phyloP scores from a whole-genome alignment of 2,329 filamentous ascomycete species.

The Ceratocystis variospora region DNA sequence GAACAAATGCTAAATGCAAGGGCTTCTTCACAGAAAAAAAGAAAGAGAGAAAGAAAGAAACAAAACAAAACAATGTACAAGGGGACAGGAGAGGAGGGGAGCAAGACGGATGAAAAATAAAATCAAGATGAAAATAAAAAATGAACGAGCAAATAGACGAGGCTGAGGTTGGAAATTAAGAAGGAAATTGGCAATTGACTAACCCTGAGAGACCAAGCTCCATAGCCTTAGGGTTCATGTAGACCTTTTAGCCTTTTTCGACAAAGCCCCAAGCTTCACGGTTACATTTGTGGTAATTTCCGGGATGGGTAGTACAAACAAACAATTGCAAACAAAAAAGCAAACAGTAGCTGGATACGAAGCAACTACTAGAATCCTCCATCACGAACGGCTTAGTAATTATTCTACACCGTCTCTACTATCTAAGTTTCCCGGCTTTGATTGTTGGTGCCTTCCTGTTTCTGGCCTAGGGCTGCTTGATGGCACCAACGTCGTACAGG shows the following conservation, averaged over 20 bases:
- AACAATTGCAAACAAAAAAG: too few relatives aligned
- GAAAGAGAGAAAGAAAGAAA: neutral
- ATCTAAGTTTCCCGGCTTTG: too few relatives aligned
- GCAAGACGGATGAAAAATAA: neutral
- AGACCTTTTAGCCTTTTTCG: neutral
- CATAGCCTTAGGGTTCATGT: neutral
- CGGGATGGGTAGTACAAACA: too few relatives aligned
- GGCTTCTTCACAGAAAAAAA: neutral
- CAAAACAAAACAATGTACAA: neutral
- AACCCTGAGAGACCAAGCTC: neutral
- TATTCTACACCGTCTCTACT: too few relatives aligned
- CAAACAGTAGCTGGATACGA: too few relatives aligned
- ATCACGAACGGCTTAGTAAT: too few relatives aligned
- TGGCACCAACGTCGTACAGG: too few relatives aligned
- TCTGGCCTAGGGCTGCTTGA: too few relatives aligned
- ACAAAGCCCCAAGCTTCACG: constrained; percentile 5
- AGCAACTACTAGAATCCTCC: too few relatives aligned
- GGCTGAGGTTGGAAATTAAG: neutral
- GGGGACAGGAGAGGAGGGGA: neutral
- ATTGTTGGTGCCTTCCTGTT: too few relatives aligned
- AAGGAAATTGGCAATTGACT: neutral
- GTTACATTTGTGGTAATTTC: constrained; percentile 5
- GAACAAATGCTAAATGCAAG: too few relatives aligned
- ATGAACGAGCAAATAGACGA: neutral
- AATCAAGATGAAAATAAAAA: neutral